A percentile compares a stretch with the other conserved stretches of the same genome.
Conservation (phyloP, 2,329 filamentous ascomycete species). For the Colletotrichum cuscutae region DNA sequence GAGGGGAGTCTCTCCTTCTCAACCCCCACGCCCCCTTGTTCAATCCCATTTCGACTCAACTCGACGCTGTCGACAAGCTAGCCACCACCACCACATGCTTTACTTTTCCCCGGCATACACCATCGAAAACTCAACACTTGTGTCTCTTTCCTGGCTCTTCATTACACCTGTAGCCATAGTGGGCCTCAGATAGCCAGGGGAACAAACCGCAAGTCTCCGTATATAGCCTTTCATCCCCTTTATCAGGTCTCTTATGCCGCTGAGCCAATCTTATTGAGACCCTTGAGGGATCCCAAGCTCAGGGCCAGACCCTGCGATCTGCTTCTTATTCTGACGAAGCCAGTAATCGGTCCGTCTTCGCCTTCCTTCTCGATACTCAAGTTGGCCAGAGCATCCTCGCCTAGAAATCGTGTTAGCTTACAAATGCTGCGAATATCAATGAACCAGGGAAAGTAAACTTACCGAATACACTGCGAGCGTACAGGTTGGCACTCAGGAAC, state of each 20-base stretch:
- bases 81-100: not conserved
- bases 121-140: not conserved
- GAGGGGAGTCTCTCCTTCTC: not conserved
- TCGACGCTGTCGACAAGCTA: slow-evolving; percentile 4
- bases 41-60: slow-evolving; percentile 23
- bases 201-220: slow-evolving; percentile 19
- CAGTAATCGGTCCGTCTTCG: slow-evolving; percentile 93
- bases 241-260: slow-evolving; percentile 41
- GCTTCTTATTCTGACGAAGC: slow-evolving; percentile 97
- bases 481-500: slow-evolving; percentile 96
- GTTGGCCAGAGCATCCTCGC: slow-evolving; percentile 97
- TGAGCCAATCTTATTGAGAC: slow-evolving; percentile 82
- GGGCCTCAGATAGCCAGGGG: slow-evolving; percentile 4
- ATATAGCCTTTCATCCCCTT: slow-evolving; percentile 16
- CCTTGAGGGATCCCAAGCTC: slow-evolving; percentile 93
- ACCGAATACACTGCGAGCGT: slow-evolving; percentile 98
- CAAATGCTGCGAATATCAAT: slow-evolving; percentile 9
- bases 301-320: slow-evolving; percentile 94
- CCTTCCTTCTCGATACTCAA: slow-evolving; percentile 98
- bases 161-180: slow-evolving; percentile 19
- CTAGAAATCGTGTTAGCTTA: slow-evolving; percentile 58
- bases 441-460: slow-evolving; percentile 55
- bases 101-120: not conserved
- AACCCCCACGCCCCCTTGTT: too few relatives aligned
- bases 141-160: not conserved